These are phyloP conservation scores for Oehlia diaphana DNA, from an alignment of 192 early-diverging fungal species.

Conservation along the genomic window DNA sequence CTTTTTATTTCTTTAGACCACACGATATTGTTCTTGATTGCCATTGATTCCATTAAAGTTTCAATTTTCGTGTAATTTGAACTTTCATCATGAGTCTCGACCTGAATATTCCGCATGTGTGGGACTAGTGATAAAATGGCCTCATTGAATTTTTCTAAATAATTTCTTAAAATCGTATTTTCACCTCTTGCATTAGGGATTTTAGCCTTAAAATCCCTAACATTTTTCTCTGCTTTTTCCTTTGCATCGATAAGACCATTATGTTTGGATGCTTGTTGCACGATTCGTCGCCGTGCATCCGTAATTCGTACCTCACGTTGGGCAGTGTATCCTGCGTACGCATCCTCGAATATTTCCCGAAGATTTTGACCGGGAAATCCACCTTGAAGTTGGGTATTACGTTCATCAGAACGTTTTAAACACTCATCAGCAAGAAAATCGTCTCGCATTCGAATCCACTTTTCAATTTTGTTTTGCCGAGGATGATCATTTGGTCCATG, in stretches of 20 bases:
- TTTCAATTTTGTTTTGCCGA: background rate
- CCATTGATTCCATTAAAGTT: background rate
- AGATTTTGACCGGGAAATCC: slow-evolving; percentile 32
- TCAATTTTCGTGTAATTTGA: background rate
- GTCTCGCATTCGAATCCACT: slow-evolving; percentile 35
- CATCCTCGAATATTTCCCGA: slow-evolving; percentile 43
- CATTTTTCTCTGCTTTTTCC: background rate
- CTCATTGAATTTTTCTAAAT: background rate
- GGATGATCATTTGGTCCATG: background rate
- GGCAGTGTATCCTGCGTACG: slow-evolving; percentile 37
- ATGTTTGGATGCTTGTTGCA: background rate
- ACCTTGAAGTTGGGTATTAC: background rate
- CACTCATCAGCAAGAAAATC: slow-evolving; percentile 33
- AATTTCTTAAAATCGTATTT: background rate
- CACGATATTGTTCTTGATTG: background rate
- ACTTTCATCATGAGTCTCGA: background rate
- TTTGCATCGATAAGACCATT: background rate
- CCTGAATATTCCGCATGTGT: background rate
- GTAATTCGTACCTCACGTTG: slow-evolving; percentile 39
- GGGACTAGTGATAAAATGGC: background rate
- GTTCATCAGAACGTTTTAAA: background rate
- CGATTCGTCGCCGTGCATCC: slow-evolving; percentile 26
- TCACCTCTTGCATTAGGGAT: background rate
- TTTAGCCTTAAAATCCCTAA: background rate
- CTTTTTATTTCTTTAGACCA: background rate